phyloP scores from a whole-genome alignment of 1,284 basidiomycete genomes.

The Schizophyllum amplum region DNA sequence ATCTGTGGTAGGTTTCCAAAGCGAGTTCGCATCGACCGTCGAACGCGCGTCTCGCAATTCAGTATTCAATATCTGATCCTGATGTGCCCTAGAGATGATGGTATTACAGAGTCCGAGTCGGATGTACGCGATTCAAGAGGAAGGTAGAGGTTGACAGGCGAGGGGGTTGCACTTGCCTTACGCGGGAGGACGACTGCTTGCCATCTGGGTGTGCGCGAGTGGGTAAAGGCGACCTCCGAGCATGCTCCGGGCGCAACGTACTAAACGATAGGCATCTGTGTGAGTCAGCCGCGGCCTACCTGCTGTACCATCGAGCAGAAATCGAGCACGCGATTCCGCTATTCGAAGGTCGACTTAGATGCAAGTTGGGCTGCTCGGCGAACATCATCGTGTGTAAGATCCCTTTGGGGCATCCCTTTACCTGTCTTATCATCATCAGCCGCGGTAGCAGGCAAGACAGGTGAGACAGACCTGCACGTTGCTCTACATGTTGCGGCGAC shows the following conservation, averaged over 20 bases:
- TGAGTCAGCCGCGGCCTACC: neutral
- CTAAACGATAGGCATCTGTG: neutral
- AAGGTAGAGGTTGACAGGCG: neutral
- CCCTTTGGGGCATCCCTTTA: neutral
- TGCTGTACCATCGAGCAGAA: neutral
- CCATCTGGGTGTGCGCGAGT: neutral
- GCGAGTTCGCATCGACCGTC: no score
- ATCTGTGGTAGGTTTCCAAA: no score
- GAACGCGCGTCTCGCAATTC: no score
- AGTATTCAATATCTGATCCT: neutral
- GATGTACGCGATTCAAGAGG: neutral
- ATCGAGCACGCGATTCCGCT: neutral
- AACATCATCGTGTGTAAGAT: neutral
- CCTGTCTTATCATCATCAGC: neutral
- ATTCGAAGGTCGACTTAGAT: neutral
- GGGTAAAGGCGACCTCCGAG: neutral
- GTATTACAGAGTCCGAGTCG: neutral
- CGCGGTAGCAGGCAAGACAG: neutral
- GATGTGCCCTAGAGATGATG: neutral
- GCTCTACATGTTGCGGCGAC: neutral
- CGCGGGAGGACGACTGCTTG: neutral
- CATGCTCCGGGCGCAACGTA: neutral
- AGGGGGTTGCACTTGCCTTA: neutral
- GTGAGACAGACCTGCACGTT: neutral
- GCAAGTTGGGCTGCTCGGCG: neutral